Evolutionary conservation across 345 rosid genomes (phyloP), one percentile per base, ranked within the genome.

Genomic region (Populus deltoides): DNA sequence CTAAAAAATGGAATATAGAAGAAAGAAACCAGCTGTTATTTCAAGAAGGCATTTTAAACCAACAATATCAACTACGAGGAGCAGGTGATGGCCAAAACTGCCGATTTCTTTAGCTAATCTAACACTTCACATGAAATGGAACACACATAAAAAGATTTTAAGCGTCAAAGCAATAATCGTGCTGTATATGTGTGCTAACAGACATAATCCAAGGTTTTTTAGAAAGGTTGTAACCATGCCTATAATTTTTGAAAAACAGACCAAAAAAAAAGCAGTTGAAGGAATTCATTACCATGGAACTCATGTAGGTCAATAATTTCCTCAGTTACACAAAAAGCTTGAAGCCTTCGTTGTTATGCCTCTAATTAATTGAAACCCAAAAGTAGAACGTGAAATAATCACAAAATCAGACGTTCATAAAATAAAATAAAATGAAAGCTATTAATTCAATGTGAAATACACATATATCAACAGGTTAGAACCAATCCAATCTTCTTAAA

Each of bases 1-100:
- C 66, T 47, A 73, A 73, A 27, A 57, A 79, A 1, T 66, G 62
- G 36, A 67, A n/a, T 18, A 6, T 15, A 29, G 22, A 47, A 68
- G 43, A 68, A 61, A 78, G 66, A 69, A 74, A 73, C 68, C 39
- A 66, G 45, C 15, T 61, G 45, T 8, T 20, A 25, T 79, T 71
- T 79, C 76, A 72, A 63, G 66, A 67, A 68, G 70, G 51, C 67
- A 77, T 53, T 66, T 63, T 39, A 70, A 4, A 67, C 20, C 22
- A 43, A 69, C 17, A n/a, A 68, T n/a, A 49, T 33, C 15, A 72
- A 12, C 22, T 13, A 20, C 11, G 29, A 57, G 29, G 45, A 74
- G 6, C 36, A 36, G 29, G 38, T 24, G 25, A 53, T 33, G 53
- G 36, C 66, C 12, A 39, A 36, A n/a, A 55, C 39, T 51, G 16